Percentiles rank a stretch among this genome's conserved stretches.
These are phyloP conservation scores for Metschnikowia vanudenii DNA, from an alignment of 805 yeast genomes.

Conservation along the genomic window DNA sequence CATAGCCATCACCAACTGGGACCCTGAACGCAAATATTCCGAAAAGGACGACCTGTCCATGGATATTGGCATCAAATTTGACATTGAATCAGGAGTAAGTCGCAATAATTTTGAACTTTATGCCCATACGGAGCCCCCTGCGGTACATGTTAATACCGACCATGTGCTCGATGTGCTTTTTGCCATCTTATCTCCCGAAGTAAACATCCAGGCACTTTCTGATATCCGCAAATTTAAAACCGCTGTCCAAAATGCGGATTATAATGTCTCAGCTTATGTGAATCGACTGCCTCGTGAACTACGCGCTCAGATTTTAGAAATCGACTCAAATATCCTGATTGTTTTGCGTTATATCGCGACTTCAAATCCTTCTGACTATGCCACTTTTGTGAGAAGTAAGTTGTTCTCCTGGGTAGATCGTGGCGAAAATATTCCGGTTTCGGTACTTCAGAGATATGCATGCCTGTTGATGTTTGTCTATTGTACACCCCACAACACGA, in stretches of 20 bases:
- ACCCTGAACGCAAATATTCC: slow-evolving; percentile 7
- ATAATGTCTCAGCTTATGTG: slow-evolving; percentile 4
- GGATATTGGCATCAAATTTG: slow-evolving; percentile 12
- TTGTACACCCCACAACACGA: slow-evolving; percentile 27
- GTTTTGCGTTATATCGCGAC: slow-evolving; percentile 36
- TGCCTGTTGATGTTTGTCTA: slow-evolving; percentile 35
- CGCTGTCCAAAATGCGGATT: slow-evolving; percentile 4
- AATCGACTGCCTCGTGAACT: slow-evolving; percentile 8
- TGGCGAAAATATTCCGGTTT: slow-evolving; percentile 29
- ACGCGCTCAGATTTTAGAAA: slow-evolving; percentile 23
- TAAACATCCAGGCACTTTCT: slow-evolving; percentile 28
- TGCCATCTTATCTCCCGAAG: slow-evolving; percentile 30
- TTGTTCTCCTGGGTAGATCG: slow-evolving; percentile 25
- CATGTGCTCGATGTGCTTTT: slow-evolving; percentile 30
- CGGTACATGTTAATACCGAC: slow-evolving; percentile 22
- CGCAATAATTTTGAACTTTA: slow-evolving; percentile 25
- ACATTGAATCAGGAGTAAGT: slow-evolving; percentile 12
- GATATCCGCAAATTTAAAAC: slow-evolving; percentile 21
- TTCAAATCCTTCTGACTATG: slow-evolving; percentile 36
- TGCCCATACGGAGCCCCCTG: slow-evolving; percentile 30
- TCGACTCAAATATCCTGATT: slow-evolving; percentile 33
- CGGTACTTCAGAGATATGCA: slow-evolving; percentile 30
- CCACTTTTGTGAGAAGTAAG: slow-evolving; percentile 24
- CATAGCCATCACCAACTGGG: slow-evolving; percentile 32
- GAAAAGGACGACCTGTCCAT: slow-evolving; percentile 2